These are phyloP conservation scores for Blepharisma japonicum DNA, from an alignment of 73 alveolate genomes.

Conservation along the genomic window DNA sequence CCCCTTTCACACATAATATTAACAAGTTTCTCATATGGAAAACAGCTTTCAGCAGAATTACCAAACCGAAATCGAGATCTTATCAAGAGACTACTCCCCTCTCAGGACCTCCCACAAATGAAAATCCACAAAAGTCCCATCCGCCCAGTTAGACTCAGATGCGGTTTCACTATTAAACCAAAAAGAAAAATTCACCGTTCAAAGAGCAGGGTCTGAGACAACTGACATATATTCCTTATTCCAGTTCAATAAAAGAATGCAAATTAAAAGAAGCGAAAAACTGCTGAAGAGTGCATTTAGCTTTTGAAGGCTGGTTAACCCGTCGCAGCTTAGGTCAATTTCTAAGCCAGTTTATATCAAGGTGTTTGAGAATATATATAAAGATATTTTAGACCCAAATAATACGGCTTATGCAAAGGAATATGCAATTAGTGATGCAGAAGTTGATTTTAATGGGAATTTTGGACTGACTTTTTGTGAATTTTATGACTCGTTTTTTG, in stretches of 20 bases:
- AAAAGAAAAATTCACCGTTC: not conserved
- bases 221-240: not conserved
- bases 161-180: too few species aligned
- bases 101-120: not conserved
- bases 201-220: not conserved
- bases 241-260: not conserved
- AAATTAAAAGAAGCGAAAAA: not conserved
- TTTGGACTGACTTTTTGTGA: slow-evolving; percentile 18
- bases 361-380: slow-evolving; percentile 5
- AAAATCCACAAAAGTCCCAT: too few species aligned
- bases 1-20: too few species aligned
- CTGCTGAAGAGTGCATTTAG: not conserved
- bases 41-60: not conserved
- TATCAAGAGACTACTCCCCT: slow-evolving; percentile 16
- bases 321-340: not conserved
- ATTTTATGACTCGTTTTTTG: slow-evolving; percentile 14
- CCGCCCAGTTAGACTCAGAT: too few species aligned
- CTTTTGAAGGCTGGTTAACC: not conserved
- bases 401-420: not conserved
- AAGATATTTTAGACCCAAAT: not conserved
- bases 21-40: too few species aligned
- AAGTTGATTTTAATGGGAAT: slow-evolving; percentile 9
- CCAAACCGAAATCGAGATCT: slow-evolving; percentile 15
- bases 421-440: not conserved
- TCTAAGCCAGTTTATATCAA: not conserved